Conservation (phyloP, 805 yeast species). For the Komagataella populi region DNA sequence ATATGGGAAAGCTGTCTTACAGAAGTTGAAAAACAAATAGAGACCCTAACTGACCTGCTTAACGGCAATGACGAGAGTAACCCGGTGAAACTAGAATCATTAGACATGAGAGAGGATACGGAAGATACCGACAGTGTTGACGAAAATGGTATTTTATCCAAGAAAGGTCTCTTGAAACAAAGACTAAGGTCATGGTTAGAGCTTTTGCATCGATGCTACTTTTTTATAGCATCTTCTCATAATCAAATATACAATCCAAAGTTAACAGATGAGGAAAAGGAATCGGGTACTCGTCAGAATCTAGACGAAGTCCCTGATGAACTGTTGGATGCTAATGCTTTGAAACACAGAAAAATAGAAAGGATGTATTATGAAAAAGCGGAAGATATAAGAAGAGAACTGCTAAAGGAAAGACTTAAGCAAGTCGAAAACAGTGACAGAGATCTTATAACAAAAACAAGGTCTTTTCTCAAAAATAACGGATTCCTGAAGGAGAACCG, state of each 20-base stretch:
- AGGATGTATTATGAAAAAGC: conserved; percentile 43
- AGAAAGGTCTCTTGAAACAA: conserved; percentile 5
- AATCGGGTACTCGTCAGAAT: conserved; percentile 5
- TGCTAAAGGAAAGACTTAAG: conserved; percentile 28
- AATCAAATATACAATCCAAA: conserved; percentile 35
- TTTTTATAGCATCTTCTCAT: conserved; percentile 63
- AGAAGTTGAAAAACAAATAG: conserved; percentile 13
- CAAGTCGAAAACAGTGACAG: conserved; percentile 16
- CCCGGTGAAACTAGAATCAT: not conserved
- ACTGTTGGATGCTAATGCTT: conserved; percentile 11
- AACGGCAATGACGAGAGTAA: not conserved
- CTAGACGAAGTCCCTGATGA: conserved; percentile 6
- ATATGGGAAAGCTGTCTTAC: conserved; percentile 28
- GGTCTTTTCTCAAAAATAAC: conserved; percentile 1
- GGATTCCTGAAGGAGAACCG: not conserved
- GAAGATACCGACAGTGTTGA: not conserved
- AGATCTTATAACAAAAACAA: not conserved
- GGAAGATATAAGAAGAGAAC: conserved; percentile 39
- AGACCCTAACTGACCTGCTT: conserved; percentile 6
- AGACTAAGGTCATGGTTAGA: conserved; percentile 40
- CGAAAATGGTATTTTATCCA: not conserved
- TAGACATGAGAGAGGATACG: not conserved
- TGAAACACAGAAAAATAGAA: conserved; percentile 30
- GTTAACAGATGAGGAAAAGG: conserved; percentile 13
- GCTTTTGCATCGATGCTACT: conserved; percentile 61